phyloP scores from a whole-genome alignment of 495 filamentous ascomycete genomes.

The Trichoderma orchidacearum region DNA sequence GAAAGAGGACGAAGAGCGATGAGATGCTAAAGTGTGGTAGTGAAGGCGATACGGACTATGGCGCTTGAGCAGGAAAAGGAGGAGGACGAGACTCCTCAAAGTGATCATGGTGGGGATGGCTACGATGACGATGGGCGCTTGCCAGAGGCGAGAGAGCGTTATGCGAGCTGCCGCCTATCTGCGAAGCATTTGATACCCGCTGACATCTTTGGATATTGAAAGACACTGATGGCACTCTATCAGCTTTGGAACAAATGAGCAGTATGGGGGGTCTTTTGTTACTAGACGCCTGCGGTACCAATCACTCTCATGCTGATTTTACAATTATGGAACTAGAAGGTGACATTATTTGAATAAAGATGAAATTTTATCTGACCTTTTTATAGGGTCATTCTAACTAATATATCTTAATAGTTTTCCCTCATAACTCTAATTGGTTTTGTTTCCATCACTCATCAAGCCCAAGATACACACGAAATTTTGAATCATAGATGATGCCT shows the following conservation, averaged over 20 bases:
- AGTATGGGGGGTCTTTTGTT: neutral
- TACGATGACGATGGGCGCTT: neutral
- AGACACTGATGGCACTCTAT: neutral
- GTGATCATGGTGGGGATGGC: neutral
- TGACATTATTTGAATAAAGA: neutral
- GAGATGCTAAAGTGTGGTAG: neutral
- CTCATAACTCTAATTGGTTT: neutral
- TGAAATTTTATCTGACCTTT: neutral
- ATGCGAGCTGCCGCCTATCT: neutral
- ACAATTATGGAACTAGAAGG: neutral
- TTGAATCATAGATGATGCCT: neutral
- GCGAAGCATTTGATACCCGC: neutral
- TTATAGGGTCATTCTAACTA: neutral
- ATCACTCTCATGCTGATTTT: neutral
- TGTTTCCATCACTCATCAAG: neutral
- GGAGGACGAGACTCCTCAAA: neutral
- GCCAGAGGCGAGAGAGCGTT: neutral
- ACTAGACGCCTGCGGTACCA: neutral
- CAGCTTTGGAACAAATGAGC: neutral
- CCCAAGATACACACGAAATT: neutral
- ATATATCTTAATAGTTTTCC: neutral
- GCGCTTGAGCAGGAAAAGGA: neutral
- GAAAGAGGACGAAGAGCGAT: too few species aligned
- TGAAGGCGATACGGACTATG: neutral
- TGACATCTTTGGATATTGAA: neutral